Percentiles rank a stretch among this genome's conserved stretches.
Evolutionary conservation across 306 rosid species (phyloP).

Genomic region (Gynostemma pentaphyllum): DNA sequence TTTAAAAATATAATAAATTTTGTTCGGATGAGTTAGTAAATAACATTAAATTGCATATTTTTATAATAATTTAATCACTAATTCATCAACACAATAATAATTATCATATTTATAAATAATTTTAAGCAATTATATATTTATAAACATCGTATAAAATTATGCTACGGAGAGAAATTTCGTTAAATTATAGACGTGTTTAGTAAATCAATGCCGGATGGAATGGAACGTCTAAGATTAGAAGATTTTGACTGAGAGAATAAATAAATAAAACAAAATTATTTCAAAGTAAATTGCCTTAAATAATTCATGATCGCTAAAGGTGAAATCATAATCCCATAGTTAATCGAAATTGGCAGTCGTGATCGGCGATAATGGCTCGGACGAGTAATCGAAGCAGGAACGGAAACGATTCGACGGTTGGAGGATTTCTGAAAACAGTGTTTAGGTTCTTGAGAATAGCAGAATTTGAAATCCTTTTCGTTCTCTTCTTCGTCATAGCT

Average conservation of each 20-base stretch:
- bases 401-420: constrained; percentile 33
- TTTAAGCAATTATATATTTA: too few relatives aligned
- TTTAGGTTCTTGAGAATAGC: constrained; percentile 51
- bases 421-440: constrained; percentile 38
- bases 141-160: too few relatives aligned
- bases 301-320: not conserved
- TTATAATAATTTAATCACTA: too few relatives aligned
- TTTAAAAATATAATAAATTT: too few relatives aligned
- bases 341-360: not conserved
- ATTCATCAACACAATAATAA: too few relatives aligned
- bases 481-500: constrained; percentile 68
- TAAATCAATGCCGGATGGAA: too few relatives aligned
- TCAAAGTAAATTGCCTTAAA: not conserved
- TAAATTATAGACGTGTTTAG: too few relatives aligned
- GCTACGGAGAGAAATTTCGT: too few relatives aligned
- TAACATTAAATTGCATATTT: too few relatives aligned
- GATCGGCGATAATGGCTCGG: constrained; percentile 11
- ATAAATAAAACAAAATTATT: not conserved
- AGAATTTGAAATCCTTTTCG: constrained; percentile 83
- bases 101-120: too few relatives aligned
- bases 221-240: too few relatives aligned
- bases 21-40: too few relatives aligned
- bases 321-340: not conserved
- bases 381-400: constrained; percentile 26
- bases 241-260: not conserved